These are phyloP conservation scores for Aspergillus sp. DNA, from an alignment of 2,329 filamentous ascomycete genomes.

Conservation along the genomic window DNA sequence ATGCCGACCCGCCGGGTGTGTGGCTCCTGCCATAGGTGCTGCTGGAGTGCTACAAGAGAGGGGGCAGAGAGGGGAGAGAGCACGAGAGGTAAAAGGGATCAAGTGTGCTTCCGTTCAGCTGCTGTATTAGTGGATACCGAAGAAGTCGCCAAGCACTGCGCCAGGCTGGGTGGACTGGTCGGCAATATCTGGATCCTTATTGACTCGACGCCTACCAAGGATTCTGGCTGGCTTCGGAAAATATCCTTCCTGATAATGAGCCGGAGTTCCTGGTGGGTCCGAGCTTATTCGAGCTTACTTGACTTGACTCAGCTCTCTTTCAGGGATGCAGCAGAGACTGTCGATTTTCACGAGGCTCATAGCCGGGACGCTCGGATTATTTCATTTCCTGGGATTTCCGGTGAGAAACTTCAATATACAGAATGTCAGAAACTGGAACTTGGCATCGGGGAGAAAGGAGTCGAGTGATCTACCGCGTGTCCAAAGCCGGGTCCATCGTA, in stretches of 20 bases:
- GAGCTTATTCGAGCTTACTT: slow-evolving; percentile 9
- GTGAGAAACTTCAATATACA: too few relatives aligned
- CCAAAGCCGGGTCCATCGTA: too few relatives aligned
- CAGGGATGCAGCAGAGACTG: too few relatives aligned
- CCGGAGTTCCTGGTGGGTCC: slow-evolving; percentile 10
- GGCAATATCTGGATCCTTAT: not conserved
- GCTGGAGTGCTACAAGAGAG: not conserved
- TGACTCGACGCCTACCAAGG: too few relatives aligned
- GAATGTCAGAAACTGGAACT: too few relatives aligned
- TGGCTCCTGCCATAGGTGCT: slow-evolving; percentile 1
- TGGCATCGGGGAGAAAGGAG: too few relatives aligned
- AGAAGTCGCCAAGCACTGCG: not conserved
- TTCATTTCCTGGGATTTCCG: too few relatives aligned
- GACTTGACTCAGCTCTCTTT: too few relatives aligned
- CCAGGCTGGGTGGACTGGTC: not conserved
- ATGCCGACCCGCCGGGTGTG: slow-evolving; percentile 19
- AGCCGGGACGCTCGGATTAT: too few relatives aligned
- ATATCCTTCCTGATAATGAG: slow-evolving; percentile 2
- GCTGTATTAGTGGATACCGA: not conserved
- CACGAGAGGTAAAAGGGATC: too few relatives aligned
- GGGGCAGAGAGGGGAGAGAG: not conserved
- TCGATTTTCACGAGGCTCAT: too few relatives aligned
- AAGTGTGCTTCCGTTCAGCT: not conserved
- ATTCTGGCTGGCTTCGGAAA: not conserved
- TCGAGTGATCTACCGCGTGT: too few relatives aligned